Evolutionary conservation across 2,329 filamentous ascomycete genomes (phyloP), one percentile per base, ranked within the genome.

Genomic region (Verticillium klebahnii): DNA sequence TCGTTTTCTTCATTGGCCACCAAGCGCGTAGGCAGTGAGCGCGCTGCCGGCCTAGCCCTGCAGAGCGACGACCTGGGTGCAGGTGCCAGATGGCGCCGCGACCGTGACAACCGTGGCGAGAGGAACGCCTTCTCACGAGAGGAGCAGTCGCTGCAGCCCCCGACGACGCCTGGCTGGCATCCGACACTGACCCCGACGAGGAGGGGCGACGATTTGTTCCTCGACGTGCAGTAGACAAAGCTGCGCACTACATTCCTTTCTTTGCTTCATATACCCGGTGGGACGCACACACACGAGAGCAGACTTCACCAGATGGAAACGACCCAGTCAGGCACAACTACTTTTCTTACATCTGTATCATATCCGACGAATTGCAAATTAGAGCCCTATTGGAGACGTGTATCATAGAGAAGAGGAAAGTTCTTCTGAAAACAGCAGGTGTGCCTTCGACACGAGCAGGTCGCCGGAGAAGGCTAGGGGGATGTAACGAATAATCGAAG

Each of bases 171-270:
- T 0, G 80, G 80, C 1, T 89, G 87, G 86, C 78, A 86, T 66
- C 88, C 88, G 3, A 83, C 81, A 66, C 69, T 91, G 67, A 91
- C 89, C 56, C 89, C 89, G 2, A 87, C 85, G 61, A 77, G 87
- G 63, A 80, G 85, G 57, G 89, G 89, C 0, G 85, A 88, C 31
- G 87, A 91, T 70, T 69, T 91, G 63, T 88, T 83, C 66, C 69
- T 87, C 67, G 82, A 82, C 66, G 83, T 87, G 64, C 78, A 80
- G 63, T 85, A 64, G 60, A 19, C n/a, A 29, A 36, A 14, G 34
- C 25, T 56, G 6, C 54, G 14, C 54, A 25, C 14, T 14, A 14
- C 25, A 32, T 32, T 56, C 29, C 15, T 32, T 19, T 56, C 29
- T 32, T 56, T 52, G 39, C 8, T 19, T 40, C 17, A 52, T 52